Evolutionary conservation across 2,329 filamentous ascomycete genomes (phyloP), one percentile per base, ranked within the genome.

Genomic region (Xylaria sp.): DNA sequence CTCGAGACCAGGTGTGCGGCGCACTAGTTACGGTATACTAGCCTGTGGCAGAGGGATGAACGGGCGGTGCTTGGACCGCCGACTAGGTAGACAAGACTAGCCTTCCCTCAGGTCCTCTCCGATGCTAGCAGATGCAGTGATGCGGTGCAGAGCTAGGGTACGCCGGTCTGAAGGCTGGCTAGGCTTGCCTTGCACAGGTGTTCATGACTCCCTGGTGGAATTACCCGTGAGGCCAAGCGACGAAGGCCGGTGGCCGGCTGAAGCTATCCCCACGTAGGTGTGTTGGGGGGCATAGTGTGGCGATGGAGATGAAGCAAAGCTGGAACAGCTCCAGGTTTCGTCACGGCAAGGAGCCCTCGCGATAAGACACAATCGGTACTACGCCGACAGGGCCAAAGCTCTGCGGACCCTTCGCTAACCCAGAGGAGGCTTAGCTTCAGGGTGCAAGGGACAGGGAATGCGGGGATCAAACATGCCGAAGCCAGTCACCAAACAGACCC

Each of bases 321-420:
- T 85, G 83, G 78, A 81, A 85, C 83, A 81, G 64, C 76, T 76
- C 75, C 71, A 71, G 76, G 83, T 85, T 85, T 85, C 82, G 82
- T 76, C 78, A 81, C 61, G 51, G 27, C 62, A 51, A 61, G 61
- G 61, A 65, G 55, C 34, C 30, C 66, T 71, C 71, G 68, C 61
- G 72, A 77, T 75, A 75, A 75, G 73, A 69, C 73, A 75, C 70
- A 66, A 24, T 34, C 9, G 19, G 4, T 9, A 21, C 36, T 36
- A 48, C 36, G 36, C 11, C 8, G 32, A 71, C 71, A 73, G 61
- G 71, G 73, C 59, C 72, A 70, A 71, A 66, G 21, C 42, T 30
- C 56, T 42, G 36, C 27, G 21, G 24, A 57, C 68, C 48, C 32
- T 17, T 30, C 53, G 32, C 70, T 74, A 71, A 56, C 19, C 71